These are phyloP conservation scores for Cryptosporidium felis DNA, from an alignment of 169 alveolate genomes.

Conservation along the genomic window DNA sequence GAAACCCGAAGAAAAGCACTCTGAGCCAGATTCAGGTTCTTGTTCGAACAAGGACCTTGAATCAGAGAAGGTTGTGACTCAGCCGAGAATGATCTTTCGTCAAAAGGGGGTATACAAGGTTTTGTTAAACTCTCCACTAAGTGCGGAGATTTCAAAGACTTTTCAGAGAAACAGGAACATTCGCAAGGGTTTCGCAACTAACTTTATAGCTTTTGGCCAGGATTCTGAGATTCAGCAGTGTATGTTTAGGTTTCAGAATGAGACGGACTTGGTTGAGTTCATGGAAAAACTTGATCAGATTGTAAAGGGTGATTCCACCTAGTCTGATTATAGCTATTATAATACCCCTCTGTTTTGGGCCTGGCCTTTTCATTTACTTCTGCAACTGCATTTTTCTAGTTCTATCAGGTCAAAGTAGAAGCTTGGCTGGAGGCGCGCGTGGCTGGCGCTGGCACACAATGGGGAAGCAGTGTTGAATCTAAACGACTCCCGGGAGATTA, in stretches of 20 bases:
- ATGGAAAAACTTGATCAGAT: background rate
- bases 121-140: conserved; percentile 43
- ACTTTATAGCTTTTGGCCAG: conserved; percentile 23
- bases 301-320: too few relatives aligned
- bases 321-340: too few relatives aligned
- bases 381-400: too few relatives aligned
- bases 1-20: background rate
- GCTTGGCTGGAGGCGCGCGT: too few relatives aligned
- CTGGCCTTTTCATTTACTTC: too few relatives aligned
- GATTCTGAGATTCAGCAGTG: conserved; percentile 44
- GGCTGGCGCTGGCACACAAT: too few relatives aligned
- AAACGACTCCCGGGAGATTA: too few relatives aligned
- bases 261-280: conserved; percentile 18
- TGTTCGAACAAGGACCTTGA: background rate
- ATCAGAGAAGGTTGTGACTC: background rate
- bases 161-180: conserved; percentile 35
- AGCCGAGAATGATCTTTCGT: conserved; percentile 62
- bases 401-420: too few relatives aligned
- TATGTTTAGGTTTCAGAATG: conserved; percentile 62
- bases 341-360: too few relatives aligned
- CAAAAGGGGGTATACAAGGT: conserved; percentile 63
- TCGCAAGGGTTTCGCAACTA: conserved; percentile 46
- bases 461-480: too few relatives aligned
- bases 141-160: conserved; percentile 35
- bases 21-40: background rate